phyloP scores from a whole-genome alignment of 805 yeast genomes.

The Kodamaea hsintzibuensis region DNA sequence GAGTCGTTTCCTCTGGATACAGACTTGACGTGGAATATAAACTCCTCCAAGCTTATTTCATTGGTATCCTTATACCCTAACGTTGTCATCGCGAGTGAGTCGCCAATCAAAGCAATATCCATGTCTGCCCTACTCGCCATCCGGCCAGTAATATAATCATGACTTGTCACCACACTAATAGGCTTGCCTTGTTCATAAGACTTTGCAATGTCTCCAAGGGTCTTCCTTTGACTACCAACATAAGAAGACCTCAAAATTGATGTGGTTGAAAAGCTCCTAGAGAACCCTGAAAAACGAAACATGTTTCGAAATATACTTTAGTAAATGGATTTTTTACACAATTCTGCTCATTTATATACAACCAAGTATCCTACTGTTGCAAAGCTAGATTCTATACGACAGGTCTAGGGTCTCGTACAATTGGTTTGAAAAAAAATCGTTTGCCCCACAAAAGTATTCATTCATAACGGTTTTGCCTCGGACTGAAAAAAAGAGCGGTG shows the following conservation, averaged over 20 bases:
- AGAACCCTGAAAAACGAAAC: neutral
- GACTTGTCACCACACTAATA: slow-evolving; percentile 69
- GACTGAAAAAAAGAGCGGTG: neutral
- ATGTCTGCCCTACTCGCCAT: slow-evolving; percentile 65
- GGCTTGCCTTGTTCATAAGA: slow-evolving; percentile 21
- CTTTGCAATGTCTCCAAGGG: slow-evolving; percentile 13
- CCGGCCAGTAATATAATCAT: slow-evolving; percentile 76
- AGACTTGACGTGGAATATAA: slow-evolving; percentile 72
- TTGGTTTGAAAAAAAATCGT: neutral
- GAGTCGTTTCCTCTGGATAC: slow-evolving; percentile 68
- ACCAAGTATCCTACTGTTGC: neutral
- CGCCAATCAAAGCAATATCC: slow-evolving; percentile 83
- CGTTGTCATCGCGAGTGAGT: slow-evolving; percentile 89
- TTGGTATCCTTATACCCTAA: slow-evolving; percentile 79
- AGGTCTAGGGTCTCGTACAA: neutral
- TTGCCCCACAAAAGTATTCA: neutral
- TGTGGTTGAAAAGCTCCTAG: slow-evolving; percentile 7
- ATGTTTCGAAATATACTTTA: neutral
- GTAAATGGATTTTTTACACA: neutral
- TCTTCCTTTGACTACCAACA: slow-evolving; percentile 8
- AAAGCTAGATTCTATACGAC: neutral
- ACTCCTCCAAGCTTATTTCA: slow-evolving; percentile 76
- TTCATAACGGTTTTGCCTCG: neutral
- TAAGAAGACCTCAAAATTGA: slow-evolving; percentile 12
- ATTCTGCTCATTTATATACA: neutral